Conservation (phyloP, 305 asterid genomes). For the Solanum hybrid region DNA sequence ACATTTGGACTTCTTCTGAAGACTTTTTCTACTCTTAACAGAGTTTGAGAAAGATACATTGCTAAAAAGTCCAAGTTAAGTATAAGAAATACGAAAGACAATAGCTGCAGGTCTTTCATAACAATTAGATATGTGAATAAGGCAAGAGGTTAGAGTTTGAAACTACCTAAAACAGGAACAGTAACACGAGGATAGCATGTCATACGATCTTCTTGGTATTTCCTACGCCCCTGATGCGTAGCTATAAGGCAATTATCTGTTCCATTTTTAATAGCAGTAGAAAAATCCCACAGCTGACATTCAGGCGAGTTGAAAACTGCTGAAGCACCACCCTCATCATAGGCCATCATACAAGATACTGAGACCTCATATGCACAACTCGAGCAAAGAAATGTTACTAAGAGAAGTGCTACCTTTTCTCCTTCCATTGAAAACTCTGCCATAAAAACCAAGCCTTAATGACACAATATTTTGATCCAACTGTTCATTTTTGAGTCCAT, state of each 20-base stretch:
- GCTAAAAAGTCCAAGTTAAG: neutral
- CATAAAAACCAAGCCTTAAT: neutral
- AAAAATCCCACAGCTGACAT: constrained; percentile 32
- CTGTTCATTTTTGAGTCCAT: neutral
- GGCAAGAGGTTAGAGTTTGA: neutral
- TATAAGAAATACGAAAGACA: neutral
- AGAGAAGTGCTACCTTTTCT: constrained; percentile 2
- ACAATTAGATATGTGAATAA: neutral
- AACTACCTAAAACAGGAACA: constrained; percentile 41
- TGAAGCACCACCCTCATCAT: constrained; percentile 58
- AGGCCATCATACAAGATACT: constrained; percentile 52
- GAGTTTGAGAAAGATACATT: neutral
- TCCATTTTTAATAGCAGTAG: constrained; percentile 21
- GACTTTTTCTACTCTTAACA: neutral
- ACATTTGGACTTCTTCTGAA: neutral
- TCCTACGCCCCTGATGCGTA: constrained; percentile 49
- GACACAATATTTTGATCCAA: neutral
- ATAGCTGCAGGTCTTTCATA: neutral
- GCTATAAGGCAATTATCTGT: constrained; percentile 37
- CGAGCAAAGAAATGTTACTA: constrained; percentile 11
- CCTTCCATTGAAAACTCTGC: constrained; percentile 19
- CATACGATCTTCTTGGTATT: constrained; percentile 68
- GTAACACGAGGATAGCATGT: constrained; percentile 43
- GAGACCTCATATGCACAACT: constrained; percentile 33
- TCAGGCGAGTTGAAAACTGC: constrained; percentile 37